Evolutionary conservation across 345 rosid species (phyloP), one percentile per base, ranked within the genome.

Genomic region (Chamaenerion angustifolium): DNA sequence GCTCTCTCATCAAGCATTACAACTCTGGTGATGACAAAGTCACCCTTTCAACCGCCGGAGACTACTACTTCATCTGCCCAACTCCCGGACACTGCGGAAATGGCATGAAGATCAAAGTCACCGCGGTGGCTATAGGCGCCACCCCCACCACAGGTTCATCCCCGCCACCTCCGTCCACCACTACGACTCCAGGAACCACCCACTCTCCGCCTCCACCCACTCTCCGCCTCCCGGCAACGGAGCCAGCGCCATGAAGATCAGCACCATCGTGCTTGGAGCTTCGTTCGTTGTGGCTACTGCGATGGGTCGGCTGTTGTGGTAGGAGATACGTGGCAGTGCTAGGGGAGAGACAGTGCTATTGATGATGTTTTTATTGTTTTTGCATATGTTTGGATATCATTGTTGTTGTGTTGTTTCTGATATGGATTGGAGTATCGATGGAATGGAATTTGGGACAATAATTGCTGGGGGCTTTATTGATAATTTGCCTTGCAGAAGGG

Each of bases 281-380:
- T 58, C 61, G 12, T 46, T 61, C 9, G 56, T 49, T 11, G n/a
- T n/a, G n/a, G n/a, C n/a, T n/a, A n/a, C n/a, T n/a, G 10, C 52
- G 37, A 31, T 31, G 37, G 10, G 7, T 5, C 8, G n/a, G n/a
- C n/a, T 31, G 37, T 31, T 31, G 37, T 31, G 37, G 8, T 31
- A 31, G 37, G 37, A 31, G 37, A 31, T 4, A 66, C 54, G 15
- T 21, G 45, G 16, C 42, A 51, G 67, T 58, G 66, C 72, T 71
- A 77, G 83, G 72, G 64, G 23, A 68, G 88, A 77, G 81, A 75
- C 81, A 70, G 83, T 77, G 87, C 87, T 31, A 8, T 5, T 4
- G 37, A 31, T 31, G 37, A 31, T 31, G 37, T 31, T 31, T 31
- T 31, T 31, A 31, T 31, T 31, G 37, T 31, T 31, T 31, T 7